Percentiles rank a stretch among this genome's conserved stretches.
These are phyloP conservation scores for Parasitella parasitica DNA, from an alignment of 371 early-diverging fungal genomes.

Conservation along the genomic window DNA sequence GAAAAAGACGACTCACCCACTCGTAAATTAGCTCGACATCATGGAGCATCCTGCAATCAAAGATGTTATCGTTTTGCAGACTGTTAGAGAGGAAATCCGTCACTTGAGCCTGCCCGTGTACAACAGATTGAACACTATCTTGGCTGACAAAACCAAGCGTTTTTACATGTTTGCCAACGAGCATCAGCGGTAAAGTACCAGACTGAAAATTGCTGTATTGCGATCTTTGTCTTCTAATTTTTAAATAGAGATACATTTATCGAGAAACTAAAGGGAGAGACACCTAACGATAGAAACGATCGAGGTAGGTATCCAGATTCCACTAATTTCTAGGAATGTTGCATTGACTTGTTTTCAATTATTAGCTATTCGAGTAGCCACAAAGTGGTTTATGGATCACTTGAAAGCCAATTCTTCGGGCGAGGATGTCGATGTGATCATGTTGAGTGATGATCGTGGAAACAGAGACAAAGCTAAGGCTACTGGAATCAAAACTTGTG, in stretches of 20 bases:
- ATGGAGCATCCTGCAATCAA: constrained; percentile 85
- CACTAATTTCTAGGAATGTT: too few species aligned
- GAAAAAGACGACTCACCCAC: not conserved
- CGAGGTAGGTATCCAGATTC: constrained; percentile 69
- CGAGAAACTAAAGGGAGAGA: constrained; percentile 78
- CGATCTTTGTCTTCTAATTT: too few species aligned
- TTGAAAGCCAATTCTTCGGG: constrained; percentile 35
- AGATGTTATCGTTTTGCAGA: constrained; percentile 91
- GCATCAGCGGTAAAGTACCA: constrained; percentile 84
- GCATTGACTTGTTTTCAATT: too few species aligned
- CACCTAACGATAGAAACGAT: constrained; percentile 93
- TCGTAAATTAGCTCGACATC: constrained; percentile 77
- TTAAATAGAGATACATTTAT: constrained; percentile 76
- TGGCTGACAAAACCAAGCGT: constrained; percentile 65
- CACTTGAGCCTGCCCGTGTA: constrained; percentile 79
- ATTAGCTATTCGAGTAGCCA: constrained; percentile 82
- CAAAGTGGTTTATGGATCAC: constrained; percentile 84
- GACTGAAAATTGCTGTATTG: too few species aligned
- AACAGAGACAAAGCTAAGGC: constrained; percentile 75
- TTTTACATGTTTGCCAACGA: constrained; percentile 95
- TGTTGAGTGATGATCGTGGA: constrained; percentile 88
- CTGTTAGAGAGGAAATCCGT: constrained; percentile 89
- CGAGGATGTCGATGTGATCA: constrained; percentile 52
- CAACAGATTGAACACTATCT: constrained; percentile 75
- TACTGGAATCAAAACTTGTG: constrained; percentile 61